Percentiles rank a stretch among this genome's conserved stretches.
Conservation (phyloP, 2,329 filamentous ascomycete genomes). For the Eutypella sp. region DNA sequence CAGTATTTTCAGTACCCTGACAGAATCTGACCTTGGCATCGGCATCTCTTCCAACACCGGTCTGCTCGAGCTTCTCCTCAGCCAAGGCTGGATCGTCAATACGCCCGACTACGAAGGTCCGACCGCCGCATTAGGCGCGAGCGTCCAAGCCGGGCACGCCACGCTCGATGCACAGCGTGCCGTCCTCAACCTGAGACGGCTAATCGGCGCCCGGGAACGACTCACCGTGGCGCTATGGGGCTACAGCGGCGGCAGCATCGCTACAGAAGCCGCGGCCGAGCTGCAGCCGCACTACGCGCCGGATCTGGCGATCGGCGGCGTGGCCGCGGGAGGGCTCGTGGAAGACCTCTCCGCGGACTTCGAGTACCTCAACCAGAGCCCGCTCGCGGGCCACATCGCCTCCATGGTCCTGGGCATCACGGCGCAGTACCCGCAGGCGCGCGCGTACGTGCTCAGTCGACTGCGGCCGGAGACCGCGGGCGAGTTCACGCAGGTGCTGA, state of each 20-base stretch:
- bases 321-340: background rate
- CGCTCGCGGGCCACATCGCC: slow-evolving; percentile 26
- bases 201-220: background rate
- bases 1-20: slow-evolving; percentile 18
- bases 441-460: slow-evolving; percentile 16
- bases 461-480: slow-evolving; percentile 24
- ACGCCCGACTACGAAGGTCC: slow-evolving; percentile 42
- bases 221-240: slow-evolving; percentile 43
- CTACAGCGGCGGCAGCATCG: slow-evolving; percentile 47
- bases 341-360: slow-evolving; percentile 18
- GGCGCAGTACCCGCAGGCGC: slow-evolving; percentile 22
- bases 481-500: slow-evolving; percentile 16
- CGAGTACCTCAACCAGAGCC: slow-evolving; percentile 21
- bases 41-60: slow-evolving; percentile 9
- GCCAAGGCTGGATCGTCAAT: slow-evolving; percentile 38
- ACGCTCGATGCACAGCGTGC: slow-evolving; percentile 39
- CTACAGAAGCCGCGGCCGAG: slow-evolving; percentile 46
- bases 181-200: slow-evolving; percentile 17
- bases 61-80: slow-evolving; percentile 30
- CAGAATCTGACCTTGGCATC: background rate
- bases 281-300: slow-evolving; percentile 43
- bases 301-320: slow-evolving; percentile 26
- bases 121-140: slow-evolving; percentile 36
- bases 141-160: slow-evolving; percentile 36
- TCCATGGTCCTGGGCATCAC: slow-evolving; percentile 21